Base-by-base conservation (phyloP, 2,329 filamentous ascomycete species). In the Ophiostoma sp. region DNA sequence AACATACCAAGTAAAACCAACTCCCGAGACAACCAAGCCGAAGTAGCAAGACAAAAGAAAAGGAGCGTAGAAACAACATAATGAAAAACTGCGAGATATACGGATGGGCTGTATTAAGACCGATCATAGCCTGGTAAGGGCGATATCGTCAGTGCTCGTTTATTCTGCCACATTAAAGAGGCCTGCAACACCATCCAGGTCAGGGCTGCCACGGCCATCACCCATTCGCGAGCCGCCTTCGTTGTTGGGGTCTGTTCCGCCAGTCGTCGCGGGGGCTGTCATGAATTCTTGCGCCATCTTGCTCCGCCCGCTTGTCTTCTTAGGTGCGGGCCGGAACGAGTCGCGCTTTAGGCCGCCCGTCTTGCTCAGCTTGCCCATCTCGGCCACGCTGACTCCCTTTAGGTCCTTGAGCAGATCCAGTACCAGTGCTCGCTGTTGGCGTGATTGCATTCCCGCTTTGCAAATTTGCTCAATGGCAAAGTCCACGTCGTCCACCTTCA, bases 351-450 rank as follows among this genome's bases (percentile, higher is more conserved):
- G 79, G 17, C 82, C 83, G 15, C 82, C 82, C 63, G 84, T 86
- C 80, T 89, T 89, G 70, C 83, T 85, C 7, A 99, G 90, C 81
- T 93, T 96, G 33, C 96, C 96, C 85, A 96, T 92, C 82, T 99
- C 96, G 8, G 95, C 93, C 72, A 99, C 93, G 78, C 94, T 95
- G 6, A 98, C 91, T 0, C 96, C 96, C 77, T 97, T 91, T 7
- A 99, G 87, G 59, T 94, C 91, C 77, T 94, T 93, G 28, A 99
- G 85, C 19, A 99, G 84, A 75, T 97, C 93, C 9, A 99, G 84
- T 19, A 99, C 90, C 31, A 97, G 84, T 0, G 91, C 92, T 25
- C 95, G 87, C 82, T 97, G 94, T 78, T 93, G 90, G 3, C 95
- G 88, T n/a, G 91, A 88, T 70, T 89, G 88, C 19, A 88, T 85